Base-by-base conservation (phyloP, 2,329 filamentous ascomycete genomes). In the Colletotrichum costaricense region DNA sequence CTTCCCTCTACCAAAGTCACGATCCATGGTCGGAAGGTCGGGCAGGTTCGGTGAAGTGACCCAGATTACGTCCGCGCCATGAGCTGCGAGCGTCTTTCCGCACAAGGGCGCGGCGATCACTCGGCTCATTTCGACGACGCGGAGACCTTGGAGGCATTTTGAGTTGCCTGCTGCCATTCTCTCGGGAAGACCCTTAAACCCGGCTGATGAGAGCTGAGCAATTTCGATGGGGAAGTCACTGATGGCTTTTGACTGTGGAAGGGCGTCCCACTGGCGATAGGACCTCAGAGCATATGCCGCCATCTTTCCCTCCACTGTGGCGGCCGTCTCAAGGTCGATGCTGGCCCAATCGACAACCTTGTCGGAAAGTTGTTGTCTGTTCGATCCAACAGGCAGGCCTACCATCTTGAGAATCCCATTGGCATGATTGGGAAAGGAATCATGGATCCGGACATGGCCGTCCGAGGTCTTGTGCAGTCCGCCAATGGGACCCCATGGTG, bases 361-460 rank as follows among this genome's bases (percentile, higher is more conserved):
- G 8, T 54, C 49, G 5, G 49, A 54, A 11, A 54, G 49, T 14
- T 54, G 49, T 7, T 54, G 9, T 24, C 84, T 81, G 9, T 77
- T 80, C 3, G 84, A 81, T 30, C 75, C 73, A 0, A 70, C 66
- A 0, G 77, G 58, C 5, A 88, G 77, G 0, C 83, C 84, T 0
- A 91, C 79, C 0, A 91, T 79, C 3, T 78, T 71, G 3, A 87
- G 78, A 0, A 85, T 83, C 3, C 84, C 86, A 2, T 80, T 33
- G 0, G 83, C 82, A 71, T 91, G 89, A 63, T 90, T 84, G 0
- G 84, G 82, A 68, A 91, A 90, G 0, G 78, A 78, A 67, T 90
- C 89, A 73, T 91, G 89, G 58, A 91, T 84, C 2, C 88, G 84
- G 2, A 91, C 84, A 63, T 87, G 81, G 1, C 88, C 88, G 71